These are phyloP conservation scores for Lepidium africanum DNA, from an alignment of 345 rosid genomes.

Conservation along the genomic window DNA sequence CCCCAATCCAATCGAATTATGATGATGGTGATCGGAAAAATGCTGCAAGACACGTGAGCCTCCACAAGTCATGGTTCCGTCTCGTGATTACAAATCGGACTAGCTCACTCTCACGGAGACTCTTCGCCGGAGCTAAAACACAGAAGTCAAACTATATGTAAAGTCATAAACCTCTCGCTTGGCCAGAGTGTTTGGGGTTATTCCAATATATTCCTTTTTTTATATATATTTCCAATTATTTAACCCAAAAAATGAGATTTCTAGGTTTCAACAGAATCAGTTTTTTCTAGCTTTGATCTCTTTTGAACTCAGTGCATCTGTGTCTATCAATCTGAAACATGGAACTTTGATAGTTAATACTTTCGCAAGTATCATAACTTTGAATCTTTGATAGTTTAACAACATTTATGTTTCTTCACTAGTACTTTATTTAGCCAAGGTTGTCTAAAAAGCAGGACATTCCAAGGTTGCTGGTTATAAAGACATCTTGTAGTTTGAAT, in stretches of 20 bases:
- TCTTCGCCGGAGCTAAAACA: conserved; percentile 18
- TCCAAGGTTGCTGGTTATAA: neutral
- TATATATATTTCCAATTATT: neutral
- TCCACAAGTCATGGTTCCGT: conserved; percentile 46
- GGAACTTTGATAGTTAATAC: neutral
- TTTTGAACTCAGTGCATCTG: neutral
- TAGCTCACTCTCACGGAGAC: conserved; percentile 10
- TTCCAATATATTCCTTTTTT: neutral
- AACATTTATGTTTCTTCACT: neutral
- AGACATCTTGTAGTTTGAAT: neutral
- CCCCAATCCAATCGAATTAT: conserved; percentile 23
- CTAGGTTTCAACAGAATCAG: neutral
- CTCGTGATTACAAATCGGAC: neutral
- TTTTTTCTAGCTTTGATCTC: neutral
- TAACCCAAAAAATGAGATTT: neutral
- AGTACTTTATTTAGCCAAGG: neutral
- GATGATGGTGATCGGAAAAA: conserved; percentile 36
- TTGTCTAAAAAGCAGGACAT: neutral
- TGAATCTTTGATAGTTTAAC: too few species aligned
- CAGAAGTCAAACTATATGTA: neutral
- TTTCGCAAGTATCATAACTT: neutral
- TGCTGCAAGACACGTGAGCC: conserved; percentile 64
- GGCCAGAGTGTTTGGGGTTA: neutral
- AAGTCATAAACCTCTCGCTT: neutral
- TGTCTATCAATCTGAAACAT: neutral